A percentile compares a stretch with the other conserved stretches of the same genome.
Evolutionary conservation across 257 asterid genomes (phyloP).

Genomic region (Striga asiatica): DNA sequence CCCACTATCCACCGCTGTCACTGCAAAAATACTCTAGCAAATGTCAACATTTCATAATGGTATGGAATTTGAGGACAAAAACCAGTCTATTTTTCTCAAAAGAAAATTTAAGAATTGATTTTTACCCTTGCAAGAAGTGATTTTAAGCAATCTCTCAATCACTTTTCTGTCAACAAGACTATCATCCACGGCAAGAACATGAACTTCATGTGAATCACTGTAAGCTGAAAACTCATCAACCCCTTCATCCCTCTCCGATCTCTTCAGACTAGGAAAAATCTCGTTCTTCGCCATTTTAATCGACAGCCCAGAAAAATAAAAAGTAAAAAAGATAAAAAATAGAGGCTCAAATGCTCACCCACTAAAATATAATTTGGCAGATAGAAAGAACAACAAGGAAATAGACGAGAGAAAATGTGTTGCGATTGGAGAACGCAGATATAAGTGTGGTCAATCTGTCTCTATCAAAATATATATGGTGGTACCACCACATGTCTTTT

Average conservation of each 20-base stretch:
- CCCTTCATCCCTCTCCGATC: conserved; percentile 27
- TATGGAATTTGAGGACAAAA: no score
- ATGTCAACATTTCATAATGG: no score
- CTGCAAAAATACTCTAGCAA: no score
- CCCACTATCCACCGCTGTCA: no score
- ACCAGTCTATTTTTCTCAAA: no score
- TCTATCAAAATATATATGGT: conserved; percentile 24
- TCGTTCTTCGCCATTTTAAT: conserved; percentile 41
- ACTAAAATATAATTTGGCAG: neutral
- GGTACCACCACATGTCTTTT: conserved; percentile 23
- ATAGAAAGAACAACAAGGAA: neutral
- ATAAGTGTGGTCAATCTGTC: conserved; percentile 39
- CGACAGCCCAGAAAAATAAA: conserved; percentile 20
- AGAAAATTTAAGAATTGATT: no score
- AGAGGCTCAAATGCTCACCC: neutral
- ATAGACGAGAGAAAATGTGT: neutral
- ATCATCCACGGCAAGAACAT: no score
- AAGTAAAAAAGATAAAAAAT: neutral
- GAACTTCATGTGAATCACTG: no score
- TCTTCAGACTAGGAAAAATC: conserved; percentile 39
- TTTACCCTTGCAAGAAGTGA: no score
- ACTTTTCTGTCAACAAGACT: no score
- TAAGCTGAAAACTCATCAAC: conserved; percentile 15
- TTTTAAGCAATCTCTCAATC: no score
- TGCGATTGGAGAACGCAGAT: conserved; percentile 13